These are phyloP conservation scores for Skeletonema potamos DNA, from an alignment of 108 stramenopile genomes.

Conservation along the genomic window DNA sequence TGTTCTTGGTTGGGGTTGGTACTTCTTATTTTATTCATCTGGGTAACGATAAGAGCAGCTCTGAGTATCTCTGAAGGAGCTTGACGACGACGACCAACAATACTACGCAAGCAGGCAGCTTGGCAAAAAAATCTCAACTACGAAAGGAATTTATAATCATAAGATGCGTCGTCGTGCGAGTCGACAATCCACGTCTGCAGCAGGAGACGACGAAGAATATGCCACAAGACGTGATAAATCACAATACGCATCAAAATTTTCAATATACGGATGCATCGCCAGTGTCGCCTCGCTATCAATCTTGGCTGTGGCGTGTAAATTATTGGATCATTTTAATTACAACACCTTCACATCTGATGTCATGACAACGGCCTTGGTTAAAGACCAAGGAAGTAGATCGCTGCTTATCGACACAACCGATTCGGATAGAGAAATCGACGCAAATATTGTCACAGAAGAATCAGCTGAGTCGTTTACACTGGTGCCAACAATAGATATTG, in stretches of 20 bases:
- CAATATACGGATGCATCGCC: not conserved
- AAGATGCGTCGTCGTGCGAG: not conserved
- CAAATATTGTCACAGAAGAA: not conserved
- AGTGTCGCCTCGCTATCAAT: not conserved
- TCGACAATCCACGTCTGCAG: not conserved
- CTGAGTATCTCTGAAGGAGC: no score
- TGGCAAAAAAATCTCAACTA: no score
- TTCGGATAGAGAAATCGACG: not conserved
- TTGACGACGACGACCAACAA: no score
- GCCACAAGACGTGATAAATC: not conserved
- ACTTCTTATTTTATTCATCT: no score
- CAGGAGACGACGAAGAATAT: not conserved
- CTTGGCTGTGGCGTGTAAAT: not conserved
- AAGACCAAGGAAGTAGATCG: not conserved
- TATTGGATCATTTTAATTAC: not conserved
- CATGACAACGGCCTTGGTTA: not conserved
- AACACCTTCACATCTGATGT: not conserved
- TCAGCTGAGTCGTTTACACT: not conserved
- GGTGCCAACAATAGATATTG: not conserved
- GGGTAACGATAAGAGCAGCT: no score
- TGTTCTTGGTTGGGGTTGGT: no score
- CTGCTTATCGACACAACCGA: not conserved
- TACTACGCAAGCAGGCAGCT: no score
- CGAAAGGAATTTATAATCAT: no score
- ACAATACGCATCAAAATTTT: slow-evolving; percentile 1